Evolutionary conservation across 352 stramenopile species (phyloP).

Genomic region (Globisporangium carolinianum): DNA sequence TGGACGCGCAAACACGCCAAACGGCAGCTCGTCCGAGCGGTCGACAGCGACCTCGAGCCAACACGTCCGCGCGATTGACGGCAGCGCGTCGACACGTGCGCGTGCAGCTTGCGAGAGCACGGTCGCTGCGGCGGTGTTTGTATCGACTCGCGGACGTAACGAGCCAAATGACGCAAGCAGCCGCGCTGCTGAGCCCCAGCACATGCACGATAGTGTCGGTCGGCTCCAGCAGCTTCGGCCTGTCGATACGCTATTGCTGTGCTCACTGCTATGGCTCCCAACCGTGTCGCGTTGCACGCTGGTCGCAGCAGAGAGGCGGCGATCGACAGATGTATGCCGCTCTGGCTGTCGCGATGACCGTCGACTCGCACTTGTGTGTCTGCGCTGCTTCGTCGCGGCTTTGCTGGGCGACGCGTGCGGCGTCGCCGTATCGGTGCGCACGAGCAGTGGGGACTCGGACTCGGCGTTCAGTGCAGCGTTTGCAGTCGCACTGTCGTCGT

Average conservation of each 20-base stretch:
- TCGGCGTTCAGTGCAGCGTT: slow-evolving; percentile 20
- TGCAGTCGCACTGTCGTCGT: slow-evolving; percentile 3
- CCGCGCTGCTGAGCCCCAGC: background rate
- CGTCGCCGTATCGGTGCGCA: slow-evolving; percentile 14
- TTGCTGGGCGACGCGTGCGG: slow-evolving; percentile 2
- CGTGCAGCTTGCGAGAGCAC: background rate
- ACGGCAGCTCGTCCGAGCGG: slow-evolving; percentile 47
- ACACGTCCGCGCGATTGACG: slow-evolving; percentile 13
- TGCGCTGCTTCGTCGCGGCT: background rate
- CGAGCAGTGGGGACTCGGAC: slow-evolving; percentile 32
- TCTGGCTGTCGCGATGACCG: background rate
- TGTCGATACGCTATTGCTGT: background rate
- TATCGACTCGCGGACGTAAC: slow-evolving; percentile 1
- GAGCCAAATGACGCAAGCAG: slow-evolving; percentile 2
- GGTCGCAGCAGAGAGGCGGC: background rate
- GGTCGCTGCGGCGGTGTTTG: background rate
- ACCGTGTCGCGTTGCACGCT: background rate
- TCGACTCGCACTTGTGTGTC: background rate
- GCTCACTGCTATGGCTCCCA: background rate
- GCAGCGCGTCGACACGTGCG: background rate
- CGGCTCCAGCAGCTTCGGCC: slow-evolving; percentile 9
- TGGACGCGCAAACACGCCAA: slow-evolving; percentile 32
- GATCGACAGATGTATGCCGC: background rate
- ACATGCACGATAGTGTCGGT: slow-evolving; percentile 6
- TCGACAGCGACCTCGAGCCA: slow-evolving; percentile 30